Evolutionary conservation across 371 early-diverging fungal genomes (phyloP), one percentile per base, ranked within the genome.

Genomic region (Circinella umbellata): DNA sequence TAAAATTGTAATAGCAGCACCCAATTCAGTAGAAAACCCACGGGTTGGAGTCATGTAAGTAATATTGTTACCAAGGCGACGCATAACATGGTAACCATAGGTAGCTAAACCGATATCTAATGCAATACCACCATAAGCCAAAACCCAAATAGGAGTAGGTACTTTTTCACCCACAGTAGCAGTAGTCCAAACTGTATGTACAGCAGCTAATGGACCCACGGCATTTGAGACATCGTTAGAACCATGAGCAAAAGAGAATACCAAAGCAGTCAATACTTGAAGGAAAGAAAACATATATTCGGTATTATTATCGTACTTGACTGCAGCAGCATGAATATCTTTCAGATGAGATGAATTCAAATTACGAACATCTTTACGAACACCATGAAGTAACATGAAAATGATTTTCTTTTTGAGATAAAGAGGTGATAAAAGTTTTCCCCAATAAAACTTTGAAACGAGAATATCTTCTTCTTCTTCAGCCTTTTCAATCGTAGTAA

Each of bases 191-290:
- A 93, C 85, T 61, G 84, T 82, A 76, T 82, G 93, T 46, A 95
- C 90, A 47, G 79, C 69, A 37, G 80, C 68, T 36, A 94, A 72
- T 3, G 96, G 96, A 17, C 96, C 96, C 60, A 94, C 87, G 46
- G 94, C 95, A 72, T 96, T 96, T 66, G 95, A 89, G 11, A 96
- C 94, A 76, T 96, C 96, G 76, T 96, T 96, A 57, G 93, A 91
- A 63, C 96, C 96, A 81, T 96, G 96, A 60, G 94, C 89, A 80
- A 96, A 95, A 57, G 95, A 95, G 18, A 94, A 90, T 64, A 93
- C 88, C 69, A 89, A 85, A n/a, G 96, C 92, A 10, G 96, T 94
- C 61, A 93, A 75, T 70, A 96, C 86, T 79, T 96, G 96, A 46
- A 96, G 84, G 77, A 92, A 91, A 9, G 92, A 90, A 86, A 92